Base-by-base conservation (phyloP, 2,329 filamentous ascomycete species). In the Paecilomyces fulvus region DNA sequence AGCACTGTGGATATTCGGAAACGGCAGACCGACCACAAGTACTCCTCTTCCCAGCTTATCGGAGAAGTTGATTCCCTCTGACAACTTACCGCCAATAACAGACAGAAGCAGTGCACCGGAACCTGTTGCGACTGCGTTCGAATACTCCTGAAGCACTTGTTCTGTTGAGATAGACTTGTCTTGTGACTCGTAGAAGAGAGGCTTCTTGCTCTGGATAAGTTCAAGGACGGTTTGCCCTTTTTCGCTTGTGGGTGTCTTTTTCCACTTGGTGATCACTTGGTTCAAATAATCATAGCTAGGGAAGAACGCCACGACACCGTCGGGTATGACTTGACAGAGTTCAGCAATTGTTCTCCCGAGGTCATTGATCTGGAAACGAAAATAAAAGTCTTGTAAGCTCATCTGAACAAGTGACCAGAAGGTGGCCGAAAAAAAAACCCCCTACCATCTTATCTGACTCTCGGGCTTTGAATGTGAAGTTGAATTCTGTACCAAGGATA, bases 61-160 rank as follows among this genome's bases (percentile, higher is more conserved):
- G 0, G 90, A 92, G 75, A 99, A 99, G 74, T 99, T 99, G 76
- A 99, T 99, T 61, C 94, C 94, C 74, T 99, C 94, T 57, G 90
- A 95, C 75, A 99, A 87, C 63, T 92, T 95, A 12, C 94, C 94
- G 55, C 92, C 92, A 2, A 99, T 87, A 2, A 99, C 92, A 55
- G 90, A 92, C 25, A 99, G 82, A 0, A 99, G 81, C 0, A 97
- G 75, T 0, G 89, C 92, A 0, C 92, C 92, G 51, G 81, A 79
- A 1, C 71, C 79, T 46, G 68, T 74, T 63, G 70, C 78, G 37
- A 97, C 86, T 2, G 87, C 84, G 23, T 80, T 73, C 7, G 83
- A 84, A 70, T 97, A 99, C 14, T 84, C 80, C 33, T 81, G 76
- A 3, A 99, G 82, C 0, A 92, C 79, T 5, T 87, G 83, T 43